Percentiles rank a stretch among this genome's conserved stretches.
These are phyloP conservation scores for Candida vartiovaarae DNA, from an alignment of 805 yeast species.

Conservation along the genomic window DNA sequence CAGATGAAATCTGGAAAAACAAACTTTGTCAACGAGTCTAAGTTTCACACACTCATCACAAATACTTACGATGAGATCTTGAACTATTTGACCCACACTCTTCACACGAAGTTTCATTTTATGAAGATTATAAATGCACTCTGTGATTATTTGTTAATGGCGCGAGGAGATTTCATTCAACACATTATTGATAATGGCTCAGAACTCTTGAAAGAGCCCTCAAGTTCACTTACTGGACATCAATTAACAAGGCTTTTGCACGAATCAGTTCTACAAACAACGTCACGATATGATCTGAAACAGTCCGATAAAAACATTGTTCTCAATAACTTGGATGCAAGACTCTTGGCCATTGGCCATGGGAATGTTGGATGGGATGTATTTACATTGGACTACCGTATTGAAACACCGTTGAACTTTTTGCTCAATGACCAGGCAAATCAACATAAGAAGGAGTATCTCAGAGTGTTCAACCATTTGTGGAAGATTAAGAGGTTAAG, in stretches of 20 bases:
- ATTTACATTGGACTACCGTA: constrained; percentile 74
- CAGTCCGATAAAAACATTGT: constrained; percentile 31
- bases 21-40: constrained; percentile 7
- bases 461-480: constrained; percentile 76
- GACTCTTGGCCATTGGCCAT: constrained; percentile 67
- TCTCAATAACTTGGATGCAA: constrained; percentile 64
- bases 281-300: constrained; percentile 34
- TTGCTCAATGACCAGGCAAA: constrained; percentile 45
- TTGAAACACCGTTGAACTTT: constrained; percentile 44
- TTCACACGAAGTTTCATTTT: constrained; percentile 44
- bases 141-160: constrained; percentile 61
- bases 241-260: constrained; percentile 58
- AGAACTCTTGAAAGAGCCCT: constrained; percentile 49
- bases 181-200: constrained; percentile 50
- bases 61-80: constrained; percentile 47
- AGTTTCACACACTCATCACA: constrained; percentile 29
- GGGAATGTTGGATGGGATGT: constrained; percentile 87
- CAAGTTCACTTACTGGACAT: constrained; percentile 55
- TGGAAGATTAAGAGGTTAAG: constrained; percentile 70
- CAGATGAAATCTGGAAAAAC: constrained; percentile 9
- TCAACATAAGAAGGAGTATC: constrained; percentile 49
- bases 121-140: constrained; percentile 51
- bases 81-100: constrained; percentile 39
- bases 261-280: constrained; percentile 53
- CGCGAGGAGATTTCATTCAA: constrained; percentile 79